Percentiles rank a stretch among this genome's conserved stretches.
phyloP scores from a whole-genome alignment of 2,329 filamentous ascomycete species.

The Coniochaeta sp. region DNA sequence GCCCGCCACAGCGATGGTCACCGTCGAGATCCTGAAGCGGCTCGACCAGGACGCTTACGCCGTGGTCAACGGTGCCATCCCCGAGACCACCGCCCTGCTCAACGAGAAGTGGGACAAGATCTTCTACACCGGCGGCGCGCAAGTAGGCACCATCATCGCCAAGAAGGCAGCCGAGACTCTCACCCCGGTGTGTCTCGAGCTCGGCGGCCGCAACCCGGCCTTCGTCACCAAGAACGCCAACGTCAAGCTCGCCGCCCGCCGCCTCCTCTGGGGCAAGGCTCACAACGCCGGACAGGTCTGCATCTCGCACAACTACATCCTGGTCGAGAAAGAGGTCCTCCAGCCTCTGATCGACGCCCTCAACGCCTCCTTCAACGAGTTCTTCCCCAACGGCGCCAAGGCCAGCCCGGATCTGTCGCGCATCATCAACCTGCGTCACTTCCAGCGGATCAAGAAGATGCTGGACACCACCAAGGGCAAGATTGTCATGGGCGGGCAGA shows the following conservation, averaged over 20 bases:
- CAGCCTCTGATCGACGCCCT: constrained; percentile 67
- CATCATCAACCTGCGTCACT: constrained; percentile 75
- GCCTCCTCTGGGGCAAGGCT: constrained; percentile 84
- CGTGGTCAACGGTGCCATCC: constrained; percentile 72
- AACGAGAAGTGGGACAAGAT: constrained; percentile 97
- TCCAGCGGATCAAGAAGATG: constrained; percentile 81
- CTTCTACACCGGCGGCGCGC: constrained; percentile 80
- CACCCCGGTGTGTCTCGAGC: constrained; percentile 82
- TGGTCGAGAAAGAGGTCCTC: constrained; percentile 70
- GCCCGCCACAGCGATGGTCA: constrained; percentile 66
- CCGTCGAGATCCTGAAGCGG: constrained; percentile 70
- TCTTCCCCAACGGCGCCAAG: constrained; percentile 77
- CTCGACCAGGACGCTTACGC: constrained; percentile 73
- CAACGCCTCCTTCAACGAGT: constrained; percentile 62
- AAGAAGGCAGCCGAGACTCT: constrained; percentile 84
- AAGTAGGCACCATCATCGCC: constrained; percentile 78
- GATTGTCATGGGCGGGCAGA: constrained; percentile 78
- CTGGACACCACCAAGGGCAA: constrained; percentile 77
- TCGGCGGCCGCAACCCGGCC: constrained; percentile 87
- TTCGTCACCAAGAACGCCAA: constrained; percentile 83
- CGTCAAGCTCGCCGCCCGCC: constrained; percentile 69
- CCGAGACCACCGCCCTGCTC: constrained; percentile 74
- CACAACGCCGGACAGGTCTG: constrained; percentile 87
- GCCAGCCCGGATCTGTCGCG: constrained; percentile 71
- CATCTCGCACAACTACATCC: constrained; percentile 84